Base-by-base conservation (phyloP, 148 eudicot species). In the Chenopodium suecicum region DNA sequence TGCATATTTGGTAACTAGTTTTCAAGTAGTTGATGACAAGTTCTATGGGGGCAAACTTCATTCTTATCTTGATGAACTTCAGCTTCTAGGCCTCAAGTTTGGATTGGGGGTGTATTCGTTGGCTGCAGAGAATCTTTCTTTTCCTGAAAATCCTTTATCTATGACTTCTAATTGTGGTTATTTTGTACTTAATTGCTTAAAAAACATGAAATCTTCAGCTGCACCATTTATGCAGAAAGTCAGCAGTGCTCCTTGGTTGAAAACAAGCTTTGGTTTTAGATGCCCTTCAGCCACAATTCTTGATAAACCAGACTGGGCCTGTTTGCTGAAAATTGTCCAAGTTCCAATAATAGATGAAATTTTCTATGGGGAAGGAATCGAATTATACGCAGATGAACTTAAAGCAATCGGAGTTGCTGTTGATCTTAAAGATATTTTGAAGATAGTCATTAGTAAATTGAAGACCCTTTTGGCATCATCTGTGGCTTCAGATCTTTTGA, bases 151-250 rank as follows among this genome's bases (percentile, higher is more conserved):
- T 65, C 73, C 77, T 79, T 41, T 9, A 68, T 52, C 46, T 9
- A 25, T 74, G n/a, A 83, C 85, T 46, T 65, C 82, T 41, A 8
- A 48, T 22, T 74, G 79, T 67, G 79, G 75, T 44, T 37, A 79
- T 31, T 83, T 83, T 64, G 47, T 83, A 4, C 79, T 83, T 20
- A 79, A 79, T 0, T 83, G 85, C 85, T 12, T 83, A 58, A 79
- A 58, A 74, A 56, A 56, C 23, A 22, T 56, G 52, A 66, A 83
- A 5, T 37, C 70, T 13, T 2, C 75, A 8, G 46, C 47, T 48
- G 50, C 73, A 22, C 48, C 85, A 67, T 83, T 83, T 32, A 64
- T 9, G 12, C 68, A 83, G 41, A 83, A 65, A 73, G 56, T 83
- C 32, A 32, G 70, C 32, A 62, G 34, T 67, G 34, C 62, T 63